Base-by-base conservation (phyloP, 1,284 basidiomycete genomes). In the Leccinum subspadiceum region DNA sequence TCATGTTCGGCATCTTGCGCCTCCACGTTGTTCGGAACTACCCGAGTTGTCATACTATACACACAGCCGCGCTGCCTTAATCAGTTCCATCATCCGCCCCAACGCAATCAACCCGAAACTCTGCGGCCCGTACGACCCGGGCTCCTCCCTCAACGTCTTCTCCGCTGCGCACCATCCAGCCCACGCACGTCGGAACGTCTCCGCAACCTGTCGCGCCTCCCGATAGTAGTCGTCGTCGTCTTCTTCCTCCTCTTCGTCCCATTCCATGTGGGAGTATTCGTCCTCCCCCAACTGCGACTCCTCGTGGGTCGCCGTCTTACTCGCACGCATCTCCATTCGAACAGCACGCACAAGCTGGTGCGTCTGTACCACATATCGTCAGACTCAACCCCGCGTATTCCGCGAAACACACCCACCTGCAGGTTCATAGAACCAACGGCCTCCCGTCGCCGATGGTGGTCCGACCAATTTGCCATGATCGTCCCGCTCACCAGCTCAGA, bases 401-500 rank as follows among this genome's bases (percentile, higher is more conserved):
- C n/a, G 1, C 13, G 2, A 52, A 20, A 12, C 26, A 35, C 48
- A 64, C 71, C 17, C 61, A 75, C 76, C 74, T 79, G 76, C 20
- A 79, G 26, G 62, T 79, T 79, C 78, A 79, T 78, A n/a, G 74
- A 70, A 17, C 66, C 33, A 1, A 78, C 72, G 1, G 72, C 72
- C 51, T 78, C 76, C 50, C 70, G 65, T 53, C 79, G 64, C 52
- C 72, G 72, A 26, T 74, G 70, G 60, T 76, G 77, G 62, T 80
- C 76, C 8, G 69, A 62, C 67, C 78, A 78, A 56, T 75, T 76
- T 4, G 75, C 77, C 63, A 77, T 72, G 35, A 81, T 81, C 20
- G 78, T 79, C 22, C 79, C 79, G 26, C 76, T 79, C 7, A 79
- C 68, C 1, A 80, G 66, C 65, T 80, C 78, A 20, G 77, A 73